Evolutionary conservation across 1,284 basidiomycete genomes (phyloP).

Genomic region (Heterobasidion annosum): DNA sequence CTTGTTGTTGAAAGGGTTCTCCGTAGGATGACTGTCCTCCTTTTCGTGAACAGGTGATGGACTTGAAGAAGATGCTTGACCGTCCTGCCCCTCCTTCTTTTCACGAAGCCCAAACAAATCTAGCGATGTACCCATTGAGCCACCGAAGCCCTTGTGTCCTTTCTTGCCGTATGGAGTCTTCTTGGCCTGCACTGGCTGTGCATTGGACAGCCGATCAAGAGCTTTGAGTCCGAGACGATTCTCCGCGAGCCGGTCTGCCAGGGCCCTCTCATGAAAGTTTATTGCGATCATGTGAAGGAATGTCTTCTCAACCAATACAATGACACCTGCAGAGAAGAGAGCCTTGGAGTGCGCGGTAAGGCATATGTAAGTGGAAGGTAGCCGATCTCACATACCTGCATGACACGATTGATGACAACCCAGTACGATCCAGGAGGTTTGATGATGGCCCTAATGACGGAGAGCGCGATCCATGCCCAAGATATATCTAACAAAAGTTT

Average conservation of each 20-base stretch:
- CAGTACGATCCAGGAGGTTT: slow-evolving; percentile 59
- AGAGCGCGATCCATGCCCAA: slow-evolving; percentile 67
- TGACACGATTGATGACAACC: slow-evolving; percentile 56
- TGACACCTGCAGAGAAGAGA: slow-evolving; percentile 51
- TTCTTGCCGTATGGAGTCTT: slow-evolving; percentile 24
- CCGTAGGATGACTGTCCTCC: slow-evolving; percentile 2
- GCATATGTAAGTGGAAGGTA: not conserved
- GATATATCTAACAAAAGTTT: slow-evolving; percentile 57
- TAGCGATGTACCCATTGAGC: slow-evolving; percentile 20
- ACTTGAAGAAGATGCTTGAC: not conserved
- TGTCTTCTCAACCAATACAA: slow-evolving; percentile 62
- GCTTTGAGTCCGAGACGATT: slow-evolving; percentile 62
- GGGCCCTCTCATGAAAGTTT: slow-evolving; percentile 66
- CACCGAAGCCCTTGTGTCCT: slow-evolving; percentile 19
- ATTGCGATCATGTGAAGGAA: slow-evolving; percentile 71
- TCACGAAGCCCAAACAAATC: slow-evolving; percentile 17
- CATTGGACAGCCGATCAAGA: slow-evolving; percentile 61
- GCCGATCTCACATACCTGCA: slow-evolving; percentile 36
- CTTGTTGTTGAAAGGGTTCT: slow-evolving; percentile 12
- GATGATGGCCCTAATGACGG: slow-evolving; percentile 46
- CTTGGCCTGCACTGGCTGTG: slow-evolving; percentile 30
- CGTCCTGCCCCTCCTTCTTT: not conserved
- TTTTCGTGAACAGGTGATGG: slow-evolving; percentile 9
- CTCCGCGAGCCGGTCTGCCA: slow-evolving; percentile 63
- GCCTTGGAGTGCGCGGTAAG: slow-evolving; percentile 29